Conservation (phyloP, 2,329 filamentous ascomycete species). For the Apiospora saccharicola region DNA sequence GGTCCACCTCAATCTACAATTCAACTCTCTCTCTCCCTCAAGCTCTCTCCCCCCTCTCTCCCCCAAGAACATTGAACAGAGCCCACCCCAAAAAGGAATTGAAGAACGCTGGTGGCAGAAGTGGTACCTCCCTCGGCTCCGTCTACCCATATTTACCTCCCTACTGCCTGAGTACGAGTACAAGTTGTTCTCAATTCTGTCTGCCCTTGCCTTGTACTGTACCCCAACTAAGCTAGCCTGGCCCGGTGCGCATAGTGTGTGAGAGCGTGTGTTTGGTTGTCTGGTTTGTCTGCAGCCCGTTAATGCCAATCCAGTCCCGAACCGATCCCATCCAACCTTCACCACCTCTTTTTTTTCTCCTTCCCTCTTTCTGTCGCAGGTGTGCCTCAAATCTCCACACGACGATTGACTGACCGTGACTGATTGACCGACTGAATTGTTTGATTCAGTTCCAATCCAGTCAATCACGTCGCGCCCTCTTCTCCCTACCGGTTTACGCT, state of each 20-base stretch:
- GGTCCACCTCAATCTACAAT: conserved; percentile 19
- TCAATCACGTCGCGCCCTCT: conserved; percentile 16
- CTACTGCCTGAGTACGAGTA: conserved; percentile 9
- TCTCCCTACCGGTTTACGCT: conserved; percentile 3
- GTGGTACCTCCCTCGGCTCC: conserved; percentile 5
- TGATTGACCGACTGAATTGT: conserved; percentile 22
- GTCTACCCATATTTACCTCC: conserved; percentile 11
- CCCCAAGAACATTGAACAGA: conserved; percentile 7
- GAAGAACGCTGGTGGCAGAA: conserved; percentile 16
- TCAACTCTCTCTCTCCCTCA: background rate
- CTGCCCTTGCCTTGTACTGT: background rate
- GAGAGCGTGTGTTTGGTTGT: conserved; percentile 12
- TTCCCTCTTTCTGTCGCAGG: conserved; percentile 15
- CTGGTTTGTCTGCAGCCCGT: conserved; percentile 15
- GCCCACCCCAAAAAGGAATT: conserved; percentile 14
- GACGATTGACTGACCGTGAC: conserved; percentile 21
- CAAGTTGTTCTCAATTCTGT: conserved; percentile 15
- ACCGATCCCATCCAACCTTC: conserved; percentile 23
- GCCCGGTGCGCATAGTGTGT: conserved; percentile 9
- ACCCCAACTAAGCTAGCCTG: conserved; percentile 18
- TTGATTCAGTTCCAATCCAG: conserved; percentile 19
- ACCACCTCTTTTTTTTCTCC: conserved; percentile 23
- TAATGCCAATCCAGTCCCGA: conserved; percentile 20
- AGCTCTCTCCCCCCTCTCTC: background rate
- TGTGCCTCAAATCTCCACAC: conserved; percentile 18